These are phyloP conservation scores for Coemansia sp. DNA, from an alignment of 192 early-diverging fungal species.

Conservation along the genomic window DNA sequence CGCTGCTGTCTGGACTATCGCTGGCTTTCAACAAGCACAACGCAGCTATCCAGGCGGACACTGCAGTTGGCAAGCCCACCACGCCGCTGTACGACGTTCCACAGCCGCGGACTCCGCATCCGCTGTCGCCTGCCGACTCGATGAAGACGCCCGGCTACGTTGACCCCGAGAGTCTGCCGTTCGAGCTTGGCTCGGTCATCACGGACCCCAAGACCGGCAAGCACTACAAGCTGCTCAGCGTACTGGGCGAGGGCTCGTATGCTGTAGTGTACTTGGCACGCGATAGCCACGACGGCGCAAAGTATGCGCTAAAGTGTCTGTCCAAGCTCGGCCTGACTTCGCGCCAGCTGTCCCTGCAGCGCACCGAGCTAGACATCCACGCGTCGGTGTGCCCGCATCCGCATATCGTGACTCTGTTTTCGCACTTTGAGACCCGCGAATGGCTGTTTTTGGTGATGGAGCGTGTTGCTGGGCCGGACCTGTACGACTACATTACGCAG, in stretches of 20 bases:
- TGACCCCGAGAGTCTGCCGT: constrained; percentile 52
- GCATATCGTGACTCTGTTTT: constrained; percentile 65
- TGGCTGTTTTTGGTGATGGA: constrained; percentile 67
- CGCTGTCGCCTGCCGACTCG: constrained; percentile 46
- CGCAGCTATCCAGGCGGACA: constrained; percentile 8
- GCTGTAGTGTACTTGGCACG: constrained; percentile 72
- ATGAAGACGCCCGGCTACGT: constrained; percentile 52
- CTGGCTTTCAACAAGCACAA: constrained; percentile 49
- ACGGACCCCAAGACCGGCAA: constrained; percentile 41
- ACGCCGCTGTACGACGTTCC: constrained; percentile 32
- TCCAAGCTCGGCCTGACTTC: constrained; percentile 58
- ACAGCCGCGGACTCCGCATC: constrained; percentile 45
- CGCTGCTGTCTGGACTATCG: constrained; percentile 45
- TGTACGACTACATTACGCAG: constrained; percentile 58
- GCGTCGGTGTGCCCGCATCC: constrained; percentile 61
- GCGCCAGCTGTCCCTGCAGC: constrained; percentile 63
- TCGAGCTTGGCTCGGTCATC: constrained; percentile 47
- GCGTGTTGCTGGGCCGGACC: constrained; percentile 52
- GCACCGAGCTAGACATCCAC: constrained; percentile 66
- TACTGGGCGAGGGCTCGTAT: constrained; percentile 74
- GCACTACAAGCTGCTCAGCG: constrained; percentile 48
- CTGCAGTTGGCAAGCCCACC: constrained; percentile 7
- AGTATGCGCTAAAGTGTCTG: constrained; percentile 73
- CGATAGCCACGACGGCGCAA: constrained; percentile 54
- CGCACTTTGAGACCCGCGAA: constrained; percentile 61